Evolutionary conservation across 2,329 filamentous ascomycete genomes (phyloP), one percentile per base, ranked within the genome.

Genomic region (Colletotrichum caudatum): DNA sequence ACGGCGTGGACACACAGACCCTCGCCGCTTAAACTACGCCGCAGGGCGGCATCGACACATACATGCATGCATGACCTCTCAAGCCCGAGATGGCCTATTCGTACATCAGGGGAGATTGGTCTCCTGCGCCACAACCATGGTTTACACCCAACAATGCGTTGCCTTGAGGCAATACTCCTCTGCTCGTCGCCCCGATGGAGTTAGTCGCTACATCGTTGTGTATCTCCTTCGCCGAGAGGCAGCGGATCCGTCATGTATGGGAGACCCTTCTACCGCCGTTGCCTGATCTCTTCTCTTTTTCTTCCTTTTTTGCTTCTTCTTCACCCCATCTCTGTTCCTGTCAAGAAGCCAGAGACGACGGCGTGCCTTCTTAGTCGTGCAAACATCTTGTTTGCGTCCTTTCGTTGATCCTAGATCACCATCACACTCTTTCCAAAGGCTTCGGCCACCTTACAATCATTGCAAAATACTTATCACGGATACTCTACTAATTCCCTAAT

Each of bases 381-480:
- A 74, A 64, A 74, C 74, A 29, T 74, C 4, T 73, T 61, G 76
- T 76, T 76, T 77, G 74, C 76, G 74, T 76, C 76, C 76, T 75
- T 81, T 83, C 81, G 67, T 82, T 83, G 75, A 80, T 78, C 75
- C 63, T 41, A 72, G 74, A 69, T 62, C 70, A 78, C 75, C 73
- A 75, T 50, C 72, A 78, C 78, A 75, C 74, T 81, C 80, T 71
- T 78, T 81, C 44, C 71, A 60, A 60, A 41, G 78, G 78, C 79
- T 69, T 81, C 74, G 79, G 78, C 78, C 79, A 76, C 66, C 67
- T 80, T 79, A 74, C 81, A 75, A 37, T 82, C 80, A 73, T 78
- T 80, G 50, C 57, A 41, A 5, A 26, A 18, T 41, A 61, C 41
- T 69, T 3, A 29, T 66, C 8, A 33, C 58, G 39, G 14, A 58